Evolutionary conservation across 2,329 filamentous ascomycete genomes (phyloP).

Genomic region (Colletotrichum tabaci): DNA sequence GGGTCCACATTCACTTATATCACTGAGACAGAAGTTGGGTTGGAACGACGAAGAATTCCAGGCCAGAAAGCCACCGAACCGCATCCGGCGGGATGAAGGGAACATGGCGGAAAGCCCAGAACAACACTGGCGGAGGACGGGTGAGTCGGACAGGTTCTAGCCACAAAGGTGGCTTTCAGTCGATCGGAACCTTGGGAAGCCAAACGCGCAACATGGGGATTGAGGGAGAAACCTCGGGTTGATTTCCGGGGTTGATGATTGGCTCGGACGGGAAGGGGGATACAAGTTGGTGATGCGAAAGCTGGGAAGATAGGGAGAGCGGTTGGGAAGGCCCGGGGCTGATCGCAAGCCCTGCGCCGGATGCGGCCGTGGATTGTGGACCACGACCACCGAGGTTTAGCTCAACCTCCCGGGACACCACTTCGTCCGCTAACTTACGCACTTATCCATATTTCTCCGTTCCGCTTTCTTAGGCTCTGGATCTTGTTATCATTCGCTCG

Average conservation of each 20-base stretch:
- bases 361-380: not conserved
- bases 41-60: slow-evolving; percentile 8
- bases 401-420: not conserved
- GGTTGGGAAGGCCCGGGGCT: not conserved
- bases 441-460: not conserved
- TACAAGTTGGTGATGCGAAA: not conserved
- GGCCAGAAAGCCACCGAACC: slow-evolving; percentile 3
- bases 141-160: not conserved
- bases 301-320: not conserved
- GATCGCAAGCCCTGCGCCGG: not conserved
- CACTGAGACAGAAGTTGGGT: not conserved
- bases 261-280: not conserved
- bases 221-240: not conserved
- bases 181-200: slow-evolving; percentile 14
- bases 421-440: not conserved
- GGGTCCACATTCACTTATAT: slow-evolving; percentile 4
- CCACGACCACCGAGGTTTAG: not conserved
- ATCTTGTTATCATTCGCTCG: not conserved
- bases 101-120: not conserved
- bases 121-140: not conserved
- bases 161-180: slow-evolving; percentile 11
- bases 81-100: slow-evolving; percentile 17
- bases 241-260: not conserved
- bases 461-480: not conserved
- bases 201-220: slow-evolving; percentile 7